Evolutionary conservation across 2,329 filamentous ascomycete genomes (phyloP), one percentile per base, ranked within the genome.

Genomic region (Ophiobolus disseminans): DNA sequence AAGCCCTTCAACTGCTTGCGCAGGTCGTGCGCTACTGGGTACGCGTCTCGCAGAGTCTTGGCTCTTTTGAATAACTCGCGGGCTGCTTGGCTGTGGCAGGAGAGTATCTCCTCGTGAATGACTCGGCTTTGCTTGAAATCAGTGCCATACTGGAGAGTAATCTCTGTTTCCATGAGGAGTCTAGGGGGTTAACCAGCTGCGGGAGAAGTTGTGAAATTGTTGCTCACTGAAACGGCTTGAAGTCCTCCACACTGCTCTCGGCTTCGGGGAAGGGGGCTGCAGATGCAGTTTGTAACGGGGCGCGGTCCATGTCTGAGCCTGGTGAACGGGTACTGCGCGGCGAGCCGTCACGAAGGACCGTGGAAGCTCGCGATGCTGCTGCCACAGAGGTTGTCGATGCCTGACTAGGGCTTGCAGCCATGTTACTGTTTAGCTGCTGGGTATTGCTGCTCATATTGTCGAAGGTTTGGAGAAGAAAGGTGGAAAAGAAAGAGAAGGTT

Each of bases 71-170:
- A 62, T n/a, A 11, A 20, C 1, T 17, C 30, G 2, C 1, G 19
- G 5, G 37, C 49, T 8, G 26, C 31, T 17, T 19, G 34, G 28
- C 64, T 67, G 40, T 61, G 31, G 10, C 41, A 38, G 26, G 51
- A 50, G 0, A 67, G 36, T 0, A 57, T 11, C 14, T 50, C 43
- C 9, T 63, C 28, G 16, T 61, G 57, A 2, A 62, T 26, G 1
- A 35, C 34, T 11, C 39, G 37, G 16, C 45, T 48, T 4, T 28
- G 19, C 4, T 22, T 28, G 4, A 62, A 45, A 4, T 55, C 19
- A 0, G 45, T 16, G 2, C 60, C 63, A 19, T 43, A 61, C 14
- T 55, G 40, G 9, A 66, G 37, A 2, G 42, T 58, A 7, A 63
- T 44, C 9, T 48, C 40, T 0, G 53, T 55, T 5, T 53, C 32